Evolutionary conservation across 2,329 filamentous ascomycete genomes (phyloP).

Genomic region (Alternaria sp.): DNA sequence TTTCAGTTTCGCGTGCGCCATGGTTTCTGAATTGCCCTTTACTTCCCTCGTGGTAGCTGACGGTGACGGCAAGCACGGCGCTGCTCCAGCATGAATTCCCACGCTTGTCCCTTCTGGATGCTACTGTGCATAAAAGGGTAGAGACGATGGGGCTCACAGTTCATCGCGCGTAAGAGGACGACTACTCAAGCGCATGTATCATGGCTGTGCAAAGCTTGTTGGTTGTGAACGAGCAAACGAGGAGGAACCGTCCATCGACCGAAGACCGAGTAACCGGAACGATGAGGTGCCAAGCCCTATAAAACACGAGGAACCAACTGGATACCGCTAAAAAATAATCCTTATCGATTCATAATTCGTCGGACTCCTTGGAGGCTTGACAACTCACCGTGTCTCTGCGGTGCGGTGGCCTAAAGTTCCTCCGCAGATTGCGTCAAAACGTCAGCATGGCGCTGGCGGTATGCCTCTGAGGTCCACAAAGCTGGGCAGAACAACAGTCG

Average conservation of each 20-base stretch:
- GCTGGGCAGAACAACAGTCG: not conserved
- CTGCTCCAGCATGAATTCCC: not conserved
- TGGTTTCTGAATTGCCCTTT: no score
- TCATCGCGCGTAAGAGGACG: not conserved
- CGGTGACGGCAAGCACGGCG: not conserved
- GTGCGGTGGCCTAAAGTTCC: not conserved
- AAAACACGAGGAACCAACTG: not conserved
- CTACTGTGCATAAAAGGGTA: not conserved
- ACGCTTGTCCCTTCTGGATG: not conserved
- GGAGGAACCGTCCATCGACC: not conserved
- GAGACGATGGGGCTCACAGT: not conserved
- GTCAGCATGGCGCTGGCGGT: not conserved
- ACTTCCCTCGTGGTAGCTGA: not conserved
- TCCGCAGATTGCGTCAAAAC: not conserved
- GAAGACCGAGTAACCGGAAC: not conserved
- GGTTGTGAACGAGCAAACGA: not conserved
- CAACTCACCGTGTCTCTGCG: not conserved
- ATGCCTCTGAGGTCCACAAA: not conserved
- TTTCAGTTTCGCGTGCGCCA: not conserved
- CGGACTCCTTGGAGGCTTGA: not conserved
- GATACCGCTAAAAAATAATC: not conserved
- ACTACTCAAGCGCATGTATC: not conserved
- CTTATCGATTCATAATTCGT: not conserved
- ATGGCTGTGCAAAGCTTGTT: not conserved
- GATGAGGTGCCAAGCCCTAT: not conserved